These are phyloP conservation scores for Paraphaeosphaeria sporulosa DNA, from an alignment of 2,329 filamentous ascomycete genomes.

Conservation along the genomic window DNA sequence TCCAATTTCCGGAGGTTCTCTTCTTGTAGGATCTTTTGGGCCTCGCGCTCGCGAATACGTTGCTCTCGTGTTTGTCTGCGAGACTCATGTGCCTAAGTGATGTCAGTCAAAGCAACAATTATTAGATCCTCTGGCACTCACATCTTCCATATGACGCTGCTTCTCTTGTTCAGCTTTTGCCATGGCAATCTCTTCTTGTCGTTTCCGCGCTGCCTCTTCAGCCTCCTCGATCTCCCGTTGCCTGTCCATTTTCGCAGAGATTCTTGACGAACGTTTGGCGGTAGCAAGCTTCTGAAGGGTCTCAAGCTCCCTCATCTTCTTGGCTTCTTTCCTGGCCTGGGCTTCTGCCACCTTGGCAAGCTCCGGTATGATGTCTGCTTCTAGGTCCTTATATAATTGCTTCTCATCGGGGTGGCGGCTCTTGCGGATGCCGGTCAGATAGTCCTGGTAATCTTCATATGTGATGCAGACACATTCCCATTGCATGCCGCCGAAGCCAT, in stretches of 20 bases:
- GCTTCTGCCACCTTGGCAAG: constrained; percentile 77
- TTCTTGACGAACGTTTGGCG: constrained; percentile 89
- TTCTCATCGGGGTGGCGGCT: constrained; percentile 88
- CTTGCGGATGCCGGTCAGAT: constrained; percentile 75
- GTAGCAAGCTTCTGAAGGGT: constrained; percentile 88
- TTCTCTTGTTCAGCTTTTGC: constrained; percentile 66
- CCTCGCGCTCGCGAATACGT: constrained; percentile 84
- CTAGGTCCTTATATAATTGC: constrained; percentile 72
- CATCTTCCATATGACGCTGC: constrained; percentile 71
- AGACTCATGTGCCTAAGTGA: constrained; percentile 71
- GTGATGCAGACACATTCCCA: constrained; percentile 94
- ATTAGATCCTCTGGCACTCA: constrained; percentile 34
- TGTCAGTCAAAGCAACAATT: constrained; percentile 30
- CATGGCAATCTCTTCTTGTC: constrained; percentile 68
- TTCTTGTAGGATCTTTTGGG: constrained; percentile 82
- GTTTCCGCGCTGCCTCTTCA: constrained; percentile 73
- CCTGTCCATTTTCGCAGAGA: constrained; percentile 82
- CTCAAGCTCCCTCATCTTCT: constrained; percentile 79
- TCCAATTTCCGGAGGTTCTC: constrained; percentile 82
- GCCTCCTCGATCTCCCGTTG: constrained; percentile 76
- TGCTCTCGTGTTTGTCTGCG: constrained; percentile 85
- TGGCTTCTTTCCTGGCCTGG: constrained; percentile 74
- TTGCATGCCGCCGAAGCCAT: constrained; percentile 76
- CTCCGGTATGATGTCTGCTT: constrained; percentile 81
- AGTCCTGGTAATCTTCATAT: constrained; percentile 75